phyloP scores from a whole-genome alignment of 768 basidiomycete genomes.

The Mycena epipterygia region DNA sequence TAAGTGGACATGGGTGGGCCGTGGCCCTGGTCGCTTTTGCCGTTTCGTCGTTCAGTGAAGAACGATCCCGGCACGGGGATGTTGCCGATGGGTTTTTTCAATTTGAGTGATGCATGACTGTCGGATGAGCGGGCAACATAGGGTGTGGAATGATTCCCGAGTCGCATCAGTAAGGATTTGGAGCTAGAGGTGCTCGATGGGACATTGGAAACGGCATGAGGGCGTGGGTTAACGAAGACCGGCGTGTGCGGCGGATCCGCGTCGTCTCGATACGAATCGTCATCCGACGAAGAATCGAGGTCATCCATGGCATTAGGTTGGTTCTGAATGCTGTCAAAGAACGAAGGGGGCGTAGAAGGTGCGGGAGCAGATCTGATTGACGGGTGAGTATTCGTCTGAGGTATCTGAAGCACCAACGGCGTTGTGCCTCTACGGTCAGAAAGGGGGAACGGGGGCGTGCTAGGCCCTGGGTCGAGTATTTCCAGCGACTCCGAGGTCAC shows the following conservation, averaged over 20 bases:
- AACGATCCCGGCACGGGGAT: slow-evolving; percentile 58
- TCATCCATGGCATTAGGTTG: slow-evolving; percentile 83
- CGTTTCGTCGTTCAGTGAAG: slow-evolving; percentile 61
- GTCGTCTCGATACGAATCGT: slow-evolving; percentile 53
- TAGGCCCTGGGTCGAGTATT: slow-evolving; percentile 59
- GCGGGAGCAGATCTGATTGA: slow-evolving; percentile 73
- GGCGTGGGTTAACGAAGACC: slow-evolving; percentile 49
- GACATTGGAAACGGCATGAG: slow-evolving; percentile 54
- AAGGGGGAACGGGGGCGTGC: slow-evolving; percentile 57
- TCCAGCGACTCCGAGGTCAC: slow-evolving; percentile 29
- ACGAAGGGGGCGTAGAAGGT: slow-evolving; percentile 75
- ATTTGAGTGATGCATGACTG: slow-evolving; percentile 42
- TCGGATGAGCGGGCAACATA: slow-evolving; percentile 63
- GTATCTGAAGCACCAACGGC: slow-evolving; percentile 60
- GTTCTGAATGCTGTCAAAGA: slow-evolving; percentile 81
- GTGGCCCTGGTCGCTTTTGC: slow-evolving; percentile 54
- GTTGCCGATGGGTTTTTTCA: slow-evolving; percentile 67
- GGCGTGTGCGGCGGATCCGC: slow-evolving; percentile 48
- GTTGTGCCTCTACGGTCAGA: slow-evolving; percentile 47
- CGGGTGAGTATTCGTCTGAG: slow-evolving; percentile 53
- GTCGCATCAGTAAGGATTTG: slow-evolving; percentile 67
- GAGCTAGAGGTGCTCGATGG: slow-evolving; percentile 43
- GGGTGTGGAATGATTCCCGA: slow-evolving; percentile 80
- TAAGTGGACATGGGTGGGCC: slow-evolving; percentile 55
- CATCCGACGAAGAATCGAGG: slow-evolving; percentile 72